Conservation (phyloP, 2,329 filamentous ascomycete species). For the Penicillium crustosum region DNA sequence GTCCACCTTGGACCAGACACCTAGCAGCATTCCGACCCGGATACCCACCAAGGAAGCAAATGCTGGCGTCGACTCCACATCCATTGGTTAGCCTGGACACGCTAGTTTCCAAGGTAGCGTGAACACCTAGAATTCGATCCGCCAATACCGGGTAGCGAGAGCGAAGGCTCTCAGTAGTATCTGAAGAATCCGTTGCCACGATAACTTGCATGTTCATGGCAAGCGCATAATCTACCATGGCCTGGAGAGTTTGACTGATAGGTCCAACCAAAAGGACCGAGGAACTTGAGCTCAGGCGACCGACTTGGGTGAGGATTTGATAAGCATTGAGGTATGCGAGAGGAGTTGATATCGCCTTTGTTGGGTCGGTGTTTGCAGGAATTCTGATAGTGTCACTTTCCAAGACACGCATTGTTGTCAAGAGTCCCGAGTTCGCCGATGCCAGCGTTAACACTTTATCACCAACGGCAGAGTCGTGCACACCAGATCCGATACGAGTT, state of each 20-base stretch:
- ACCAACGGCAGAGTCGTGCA: constrained; percentile 13
- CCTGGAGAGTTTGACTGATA: constrained; percentile 14
- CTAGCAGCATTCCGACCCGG: constrained; percentile 15
- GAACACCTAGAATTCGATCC: constrained; percentile 12
- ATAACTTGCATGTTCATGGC: constrained; percentile 15
- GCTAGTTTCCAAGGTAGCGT: constrained; percentile 14
- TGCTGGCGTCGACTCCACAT: constrained; percentile 18
- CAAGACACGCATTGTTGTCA: constrained; percentile 12
- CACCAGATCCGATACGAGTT: constrained; percentile 11
- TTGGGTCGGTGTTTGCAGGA: constrained; percentile 9
- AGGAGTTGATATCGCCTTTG: constrained; percentile 15
- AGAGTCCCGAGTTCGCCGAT: constrained; percentile 10
- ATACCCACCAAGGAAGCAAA: constrained; percentile 18
- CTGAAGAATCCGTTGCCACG: constrained; percentile 16
- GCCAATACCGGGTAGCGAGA: constrained; percentile 12
- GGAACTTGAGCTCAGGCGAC: constrained; percentile 10
- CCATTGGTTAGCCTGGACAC: constrained; percentile 19
- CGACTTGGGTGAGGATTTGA: constrained; percentile 16
- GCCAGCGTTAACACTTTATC: constrained; percentile 17
- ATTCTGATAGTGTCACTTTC: constrained; percentile 17
- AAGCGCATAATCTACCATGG: constrained; percentile 20
- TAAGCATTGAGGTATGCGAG: constrained; percentile 18
- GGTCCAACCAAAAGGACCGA: constrained; percentile 17
- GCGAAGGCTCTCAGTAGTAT: constrained; percentile 7
- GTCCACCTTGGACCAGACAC: constrained; percentile 15